These are phyloP conservation scores for Porosira glacialis DNA, from an alignment of 352 stramenopile genomes.

Conservation along the genomic window DNA sequence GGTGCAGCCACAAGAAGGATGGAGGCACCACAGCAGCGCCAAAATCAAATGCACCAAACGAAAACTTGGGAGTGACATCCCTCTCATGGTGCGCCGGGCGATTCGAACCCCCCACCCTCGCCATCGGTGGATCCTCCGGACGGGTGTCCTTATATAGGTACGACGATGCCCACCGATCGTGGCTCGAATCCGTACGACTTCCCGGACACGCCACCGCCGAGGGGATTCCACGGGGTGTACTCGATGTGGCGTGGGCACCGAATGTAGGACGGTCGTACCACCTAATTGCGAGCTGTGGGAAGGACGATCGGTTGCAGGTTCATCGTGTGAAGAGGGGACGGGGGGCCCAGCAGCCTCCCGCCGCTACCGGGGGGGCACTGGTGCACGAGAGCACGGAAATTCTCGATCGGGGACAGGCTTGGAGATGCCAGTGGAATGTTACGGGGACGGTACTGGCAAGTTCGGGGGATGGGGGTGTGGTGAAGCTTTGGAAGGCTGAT, in stretches of 20 bases:
- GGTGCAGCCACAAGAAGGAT: neutral
- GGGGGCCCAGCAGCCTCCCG: conserved; percentile 47
- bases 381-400: conserved; percentile 62
- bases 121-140: conserved; percentile 86
- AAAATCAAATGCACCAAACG: conserved; percentile 30
- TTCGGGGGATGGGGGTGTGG: conserved; percentile 89
- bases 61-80: conserved; percentile 82
- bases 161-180: conserved; percentile 84
- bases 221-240: conserved; percentile 81
- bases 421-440: conserved; percentile 95
- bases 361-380: conserved; percentile 16
- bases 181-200: conserved; percentile 85
- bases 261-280: conserved; percentile 91
- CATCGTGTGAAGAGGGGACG: conserved; percentile 78
- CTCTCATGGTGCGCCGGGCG: conserved; percentile 92
- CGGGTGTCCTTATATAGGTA: conserved; percentile 84
- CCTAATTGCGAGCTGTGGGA: conserved; percentile 88
- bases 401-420: conserved; percentile 83
- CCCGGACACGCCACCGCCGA: conserved; percentile 71
- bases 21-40: conserved; percentile 12
- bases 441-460: conserved; percentile 92
- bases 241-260: conserved; percentile 94
- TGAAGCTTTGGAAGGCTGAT: conserved; percentile 94
- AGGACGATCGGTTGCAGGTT: conserved; percentile 79
- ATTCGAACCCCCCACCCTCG: conserved; percentile 92